Base-by-base conservation (phyloP, 805 yeast genomes). In the Nakazawaea populi region DNA sequence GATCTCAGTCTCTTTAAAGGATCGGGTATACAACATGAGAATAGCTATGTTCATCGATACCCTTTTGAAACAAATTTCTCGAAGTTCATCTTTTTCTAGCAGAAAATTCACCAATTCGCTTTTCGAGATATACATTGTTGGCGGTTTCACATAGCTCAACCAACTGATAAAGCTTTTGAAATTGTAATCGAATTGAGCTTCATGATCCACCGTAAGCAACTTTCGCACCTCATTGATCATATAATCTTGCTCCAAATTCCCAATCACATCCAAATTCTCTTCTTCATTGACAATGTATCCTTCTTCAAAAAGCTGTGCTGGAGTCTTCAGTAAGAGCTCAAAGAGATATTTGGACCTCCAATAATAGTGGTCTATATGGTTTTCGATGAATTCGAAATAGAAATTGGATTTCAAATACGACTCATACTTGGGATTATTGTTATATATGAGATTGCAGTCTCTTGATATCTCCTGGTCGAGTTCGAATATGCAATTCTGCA, bases 1-100 rank as follows among this genome's bases (percentile, higher is more conserved):
- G 8, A 43, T 43, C n/a, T 43, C 46, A 9, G 46, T 32, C 27
- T 43, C 46, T 28, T 43, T 12, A 32, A 43, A 43, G 29, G 38
- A 43, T 6, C 46, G 37, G 5, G 46, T n/a, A 18, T 32, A 43
- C 24, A 34, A 14, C 38, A 43, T 11, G 5, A 43, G 31, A 14
- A 43, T n/a, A 7, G 46, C 38, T 5, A 43, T 10, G 29, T 43
- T 43, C 39, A 43, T 43, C 28, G 18, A 10, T 5, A 34, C 29
- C 6, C 46, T 18, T 28, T 43, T 31, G 6, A n/a, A 43, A 6
- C 18, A 32, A 9, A n/a, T 31, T 29, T 32, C 39, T n/a, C 12
- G 29, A n/a, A 11, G 6, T 35, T 43, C 46, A 7, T n/a, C 29
- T 6, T 43, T 29, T 6, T 18, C 39, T 5, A 31, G 11, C 38